Conservation (phyloP, 2,329 filamentous ascomycete genomes). For the Daldinia eschscholtzii region DNA sequence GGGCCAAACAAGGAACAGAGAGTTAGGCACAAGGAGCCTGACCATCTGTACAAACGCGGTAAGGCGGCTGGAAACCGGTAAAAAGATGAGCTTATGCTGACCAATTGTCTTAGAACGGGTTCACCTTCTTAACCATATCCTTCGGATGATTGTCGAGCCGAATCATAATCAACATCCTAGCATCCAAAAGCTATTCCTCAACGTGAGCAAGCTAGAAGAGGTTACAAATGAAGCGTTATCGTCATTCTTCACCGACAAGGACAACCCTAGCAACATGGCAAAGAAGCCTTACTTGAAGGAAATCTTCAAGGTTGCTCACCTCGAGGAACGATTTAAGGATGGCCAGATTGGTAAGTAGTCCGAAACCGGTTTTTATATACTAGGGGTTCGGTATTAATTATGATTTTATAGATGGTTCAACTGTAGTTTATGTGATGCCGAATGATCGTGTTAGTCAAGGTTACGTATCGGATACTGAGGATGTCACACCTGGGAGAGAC, state of each 20-base stretch:
- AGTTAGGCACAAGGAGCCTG: constrained; percentile 78
- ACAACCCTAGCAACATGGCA: constrained; percentile 63
- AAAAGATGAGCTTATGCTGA: constrained; percentile 31
- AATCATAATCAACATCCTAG: constrained; percentile 62
- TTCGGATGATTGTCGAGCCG: constrained; percentile 68
- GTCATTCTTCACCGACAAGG: constrained; percentile 69
- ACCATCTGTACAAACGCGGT: constrained; percentile 78
- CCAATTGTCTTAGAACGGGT: constrained; percentile 64
- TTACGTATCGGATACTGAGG: constrained; percentile 63
- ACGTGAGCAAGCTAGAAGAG: constrained; percentile 68
- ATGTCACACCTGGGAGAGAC: constrained; percentile 57
- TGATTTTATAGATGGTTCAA: constrained; percentile 57
- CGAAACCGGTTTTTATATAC: neutral
- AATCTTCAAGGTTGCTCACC: constrained; percentile 71
- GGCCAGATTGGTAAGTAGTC: constrained; percentile 67
- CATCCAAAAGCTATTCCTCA: constrained; percentile 66
- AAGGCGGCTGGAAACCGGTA: constrained; percentile 41
- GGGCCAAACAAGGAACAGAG: constrained; percentile 63
- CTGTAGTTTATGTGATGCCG: constrained; percentile 62
- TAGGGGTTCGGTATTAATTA: constrained; percentile 28
- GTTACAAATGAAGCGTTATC: constrained; percentile 70
- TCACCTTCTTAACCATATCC: constrained; percentile 69
- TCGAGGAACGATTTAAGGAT: constrained; percentile 68
- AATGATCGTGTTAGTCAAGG: constrained; percentile 65
- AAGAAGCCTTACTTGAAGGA: constrained; percentile 70